Conservation (phyloP, 768 basidiomycete species). For the Amanita jacksonii region DNA sequence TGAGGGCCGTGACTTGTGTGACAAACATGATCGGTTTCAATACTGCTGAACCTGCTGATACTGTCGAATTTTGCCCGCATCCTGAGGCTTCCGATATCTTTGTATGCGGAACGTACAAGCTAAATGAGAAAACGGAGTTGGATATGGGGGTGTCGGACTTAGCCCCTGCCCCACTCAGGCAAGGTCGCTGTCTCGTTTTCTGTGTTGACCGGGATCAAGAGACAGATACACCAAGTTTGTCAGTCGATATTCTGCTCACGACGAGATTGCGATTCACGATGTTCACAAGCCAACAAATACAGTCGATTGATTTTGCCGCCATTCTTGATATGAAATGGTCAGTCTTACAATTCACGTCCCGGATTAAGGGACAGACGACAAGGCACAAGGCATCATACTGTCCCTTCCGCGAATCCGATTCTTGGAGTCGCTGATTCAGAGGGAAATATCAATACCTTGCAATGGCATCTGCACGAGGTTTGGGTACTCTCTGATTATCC, state of each 20-base stretch:
- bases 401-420: slow-evolving; percentile 28
- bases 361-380: not conserved
- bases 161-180: slow-evolving; percentile 22
- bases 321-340: slow-evolving; percentile 96
- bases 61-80: slow-evolving; percentile 85
- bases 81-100: slow-evolving; percentile 50
- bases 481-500: not conserved
- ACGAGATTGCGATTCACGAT: no score
- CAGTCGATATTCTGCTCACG: not conserved
- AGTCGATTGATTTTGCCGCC: slow-evolving; percentile 68
- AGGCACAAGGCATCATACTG: slow-evolving; percentile 48
- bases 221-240: not conserved
- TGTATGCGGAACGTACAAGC: slow-evolving; percentile 88
- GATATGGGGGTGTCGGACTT: no score
- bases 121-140: slow-evolving; percentile 27
- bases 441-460: slow-evolving; percentile 61
- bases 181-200: slow-evolving; percentile 69
- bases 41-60: slow-evolving; percentile 82
- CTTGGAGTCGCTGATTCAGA: slow-evolving; percentile 82
- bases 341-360: not conserved
- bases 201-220: slow-evolving; percentile 20
- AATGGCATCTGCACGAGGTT: slow-evolving; percentile 42
- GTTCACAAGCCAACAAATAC: slow-evolving; percentile 45
- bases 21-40: slow-evolving; percentile 26
- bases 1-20: not conserved